These are phyloP conservation scores for Rhododendron griersonianum DNA, from an alignment of 148 eudicot genomes.

Conservation along the genomic window DNA sequence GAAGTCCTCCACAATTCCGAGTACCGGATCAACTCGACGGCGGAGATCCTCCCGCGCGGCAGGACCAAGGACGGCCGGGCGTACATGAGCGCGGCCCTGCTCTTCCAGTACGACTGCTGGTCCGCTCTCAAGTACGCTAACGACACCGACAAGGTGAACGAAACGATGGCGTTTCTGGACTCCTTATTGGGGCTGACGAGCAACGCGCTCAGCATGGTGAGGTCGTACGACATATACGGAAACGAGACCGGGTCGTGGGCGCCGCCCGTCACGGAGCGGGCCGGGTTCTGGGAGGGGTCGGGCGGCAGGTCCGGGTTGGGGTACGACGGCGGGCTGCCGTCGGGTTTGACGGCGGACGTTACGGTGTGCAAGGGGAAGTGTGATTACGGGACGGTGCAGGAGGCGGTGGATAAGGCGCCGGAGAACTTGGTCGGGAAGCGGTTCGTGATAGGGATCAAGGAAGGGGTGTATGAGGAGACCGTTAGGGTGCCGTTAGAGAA, in stretches of 20 bases:
- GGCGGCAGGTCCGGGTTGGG: slow-evolving; percentile 6
- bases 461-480: slow-evolving; percentile 72
- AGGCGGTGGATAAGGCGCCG: slow-evolving; percentile 66
- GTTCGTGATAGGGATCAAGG: slow-evolving; percentile 59
- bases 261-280: slow-evolving; percentile 62
- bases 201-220: slow-evolving; percentile 56
- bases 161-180: slow-evolving; percentile 54
- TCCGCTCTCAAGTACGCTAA: slow-evolving; percentile 68
- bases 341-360: slow-evolving; percentile 34
- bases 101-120: slow-evolving; percentile 83
- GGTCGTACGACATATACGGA: slow-evolving; percentile 46
- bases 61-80: slow-evolving; percentile 60
- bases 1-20: slow-evolving; percentile 41
- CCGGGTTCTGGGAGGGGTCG: slow-evolving; percentile 71
- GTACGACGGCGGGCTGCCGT: slow-evolving; percentile 23
- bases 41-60: slow-evolving; percentile 28
- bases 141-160: slow-evolving; percentile 33
- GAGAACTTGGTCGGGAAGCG: slow-evolving; percentile 21
- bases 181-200: slow-evolving; percentile 41
- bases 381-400: slow-evolving; percentile 49
- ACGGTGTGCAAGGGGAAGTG: slow-evolving; percentile 65
- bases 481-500: slow-evolving; percentile 68
- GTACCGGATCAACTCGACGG: slow-evolving; percentile 23
- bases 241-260: slow-evolving; percentile 42
- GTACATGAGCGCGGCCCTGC: slow-evolving; percentile 55